Percentiles rank a stretch among this genome's conserved stretches.
These are phyloP conservation scores for Ophiostoma quercus DNA, from an alignment of 2,329 filamentous ascomycete genomes.

Conservation along the genomic window DNA sequence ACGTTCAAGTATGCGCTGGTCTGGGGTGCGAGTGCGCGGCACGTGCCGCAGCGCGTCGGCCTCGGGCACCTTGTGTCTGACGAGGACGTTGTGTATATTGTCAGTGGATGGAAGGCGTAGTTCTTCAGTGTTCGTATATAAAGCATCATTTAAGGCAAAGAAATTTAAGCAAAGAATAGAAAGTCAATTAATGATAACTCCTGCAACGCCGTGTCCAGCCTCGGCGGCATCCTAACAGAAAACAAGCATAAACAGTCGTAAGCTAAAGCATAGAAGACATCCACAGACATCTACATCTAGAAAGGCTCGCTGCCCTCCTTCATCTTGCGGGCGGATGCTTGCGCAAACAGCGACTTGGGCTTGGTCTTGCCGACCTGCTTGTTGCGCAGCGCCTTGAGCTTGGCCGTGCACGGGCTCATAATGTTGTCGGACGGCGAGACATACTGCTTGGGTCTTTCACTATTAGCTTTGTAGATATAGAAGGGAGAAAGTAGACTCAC, in stretches of 20 bases:
- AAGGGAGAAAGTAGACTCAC: conserved; percentile 42
- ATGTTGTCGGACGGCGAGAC: conserved; percentile 83
- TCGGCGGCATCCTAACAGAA: neutral
- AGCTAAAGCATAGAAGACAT: neutral
- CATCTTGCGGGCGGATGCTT: conserved; percentile 57
- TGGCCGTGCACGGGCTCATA: conserved; percentile 79
- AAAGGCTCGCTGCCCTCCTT: conserved; percentile 41
- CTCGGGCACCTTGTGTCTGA: conserved; percentile 71
- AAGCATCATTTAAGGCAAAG: neutral
- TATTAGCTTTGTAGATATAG: neutral
- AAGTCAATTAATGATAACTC: neutral
- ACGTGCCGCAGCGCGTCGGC: conserved; percentile 90
- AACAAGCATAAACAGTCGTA: neutral
- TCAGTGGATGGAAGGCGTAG: conserved; percentile 56
- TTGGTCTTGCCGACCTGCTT: conserved; percentile 74
- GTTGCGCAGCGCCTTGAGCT: conserved; percentile 73
- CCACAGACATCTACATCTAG: neutral
- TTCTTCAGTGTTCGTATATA: neutral
- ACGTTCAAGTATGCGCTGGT: conserved; percentile 98
- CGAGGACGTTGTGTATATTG: conserved; percentile 64
- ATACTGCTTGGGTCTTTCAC: conserved; percentile 44
- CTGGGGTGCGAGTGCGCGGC: conserved; percentile 93
- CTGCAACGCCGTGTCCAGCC: conserved; percentile 1
- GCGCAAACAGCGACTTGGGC: conserved; percentile 63
- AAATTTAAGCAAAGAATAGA: neutral